Percentiles rank a stretch among this genome's conserved stretches.
Evolutionary conservation across 2,329 filamentous ascomycete species (phyloP).

Genomic region (Trichoderma lentiforme): DNA sequence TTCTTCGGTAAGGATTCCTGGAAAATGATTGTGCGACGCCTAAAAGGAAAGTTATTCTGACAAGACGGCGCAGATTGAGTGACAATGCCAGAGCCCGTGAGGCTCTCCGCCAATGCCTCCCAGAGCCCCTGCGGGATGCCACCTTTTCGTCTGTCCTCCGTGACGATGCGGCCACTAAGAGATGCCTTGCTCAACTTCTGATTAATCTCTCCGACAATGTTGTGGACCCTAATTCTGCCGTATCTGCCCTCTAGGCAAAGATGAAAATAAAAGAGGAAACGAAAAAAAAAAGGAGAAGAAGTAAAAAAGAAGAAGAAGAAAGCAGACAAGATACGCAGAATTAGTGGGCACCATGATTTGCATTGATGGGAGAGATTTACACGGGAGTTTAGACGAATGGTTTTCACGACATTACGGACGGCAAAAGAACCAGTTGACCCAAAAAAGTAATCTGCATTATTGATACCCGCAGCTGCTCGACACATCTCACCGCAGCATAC

Average conservation of each 20-base stretch:
- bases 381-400: constrained; percentile 25
- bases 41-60: constrained; percentile 19
- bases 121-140: constrained; percentile 95
- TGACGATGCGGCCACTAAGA: constrained; percentile 95
- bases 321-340: not conserved
- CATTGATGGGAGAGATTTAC: constrained; percentile 23
- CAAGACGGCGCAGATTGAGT: constrained; percentile 62
- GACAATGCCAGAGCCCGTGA: constrained; percentile 96
- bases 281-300: not conserved
- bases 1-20: constrained; percentile 68
- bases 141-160: constrained; percentile 95
- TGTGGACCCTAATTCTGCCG: constrained; percentile 45
- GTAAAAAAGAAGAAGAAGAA: not conserved
- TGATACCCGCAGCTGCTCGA: constrained; percentile 30
- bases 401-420: constrained; percentile 30
- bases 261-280: not conserved
- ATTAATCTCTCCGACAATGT: constrained; percentile 95
- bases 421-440: constrained; percentile 26
- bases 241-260: constrained; percentile 33
- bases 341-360: not conserved
- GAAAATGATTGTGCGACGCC: not conserved
- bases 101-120: constrained; percentile 90
- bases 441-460: constrained; percentile 34
- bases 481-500: constrained; percentile 9
- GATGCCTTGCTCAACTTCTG: constrained; percentile 92